These are phyloP conservation scores for Solanum infundibuliforme DNA, from an alignment of 257 asterid species.

Conservation along the genomic window DNA sequence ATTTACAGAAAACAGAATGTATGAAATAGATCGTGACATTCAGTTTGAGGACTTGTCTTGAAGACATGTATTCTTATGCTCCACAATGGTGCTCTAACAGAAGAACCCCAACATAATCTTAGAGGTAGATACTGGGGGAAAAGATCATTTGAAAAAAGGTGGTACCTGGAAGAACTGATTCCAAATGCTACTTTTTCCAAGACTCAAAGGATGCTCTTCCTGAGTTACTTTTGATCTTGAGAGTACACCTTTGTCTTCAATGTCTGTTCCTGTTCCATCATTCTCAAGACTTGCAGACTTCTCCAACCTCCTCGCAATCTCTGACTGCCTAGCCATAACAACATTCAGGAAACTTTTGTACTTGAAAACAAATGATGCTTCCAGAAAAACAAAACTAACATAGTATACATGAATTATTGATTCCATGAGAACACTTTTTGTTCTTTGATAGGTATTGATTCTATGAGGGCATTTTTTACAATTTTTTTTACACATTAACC, in stretches of 20 bases:
- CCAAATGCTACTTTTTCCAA: slow-evolving; percentile 88
- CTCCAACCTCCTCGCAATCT: slow-evolving; percentile 83
- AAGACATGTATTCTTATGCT: background rate
- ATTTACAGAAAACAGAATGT: background rate
- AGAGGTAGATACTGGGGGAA: background rate
- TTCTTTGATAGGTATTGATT: background rate
- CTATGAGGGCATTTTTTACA: background rate
- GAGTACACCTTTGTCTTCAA: slow-evolving; percentile 53
- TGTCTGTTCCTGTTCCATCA: slow-evolving; percentile 32
- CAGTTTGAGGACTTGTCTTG: background rate
- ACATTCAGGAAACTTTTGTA: slow-evolving; percentile 34
- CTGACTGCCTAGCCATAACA: slow-evolving; percentile 91
- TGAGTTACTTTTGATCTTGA: slow-evolving; percentile 78
- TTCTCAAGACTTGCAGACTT: slow-evolving; percentile 38
- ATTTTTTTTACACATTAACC: background rate
- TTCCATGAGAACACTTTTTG: background rate
- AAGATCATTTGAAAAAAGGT: background rate
- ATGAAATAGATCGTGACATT: background rate
- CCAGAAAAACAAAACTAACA: background rate
- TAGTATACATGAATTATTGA: background rate
- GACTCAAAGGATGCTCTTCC: slow-evolving; percentile 92
- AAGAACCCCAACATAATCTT: background rate
- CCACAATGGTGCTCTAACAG: background rate
- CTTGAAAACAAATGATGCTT: background rate
- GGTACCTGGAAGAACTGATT: slow-evolving; percentile 86